Evolutionary conservation across 2,329 filamentous ascomycete species (phyloP), one percentile per base, ranked within the genome.

Genomic region (Hypocrella siamensis): DNA sequence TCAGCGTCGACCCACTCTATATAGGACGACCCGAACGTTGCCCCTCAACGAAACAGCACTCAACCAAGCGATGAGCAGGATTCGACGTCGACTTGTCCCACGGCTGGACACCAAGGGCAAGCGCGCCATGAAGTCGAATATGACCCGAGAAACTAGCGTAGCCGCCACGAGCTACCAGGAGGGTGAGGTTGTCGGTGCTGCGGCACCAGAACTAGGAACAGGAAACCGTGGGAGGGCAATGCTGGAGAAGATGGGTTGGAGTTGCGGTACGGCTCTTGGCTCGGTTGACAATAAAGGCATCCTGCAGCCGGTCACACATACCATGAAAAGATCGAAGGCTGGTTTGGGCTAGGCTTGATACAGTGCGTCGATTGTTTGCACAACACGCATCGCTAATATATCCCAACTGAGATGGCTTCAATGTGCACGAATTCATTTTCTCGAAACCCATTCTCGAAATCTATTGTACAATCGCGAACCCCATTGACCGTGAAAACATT

Each of bases 171-270:
- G 63, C 2, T 83, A 90, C 42, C 70, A 69, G 38, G 81, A 96
- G 45, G 90, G 90, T 14, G 86, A 96, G 41, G 61, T 93, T 18
- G 85, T 96, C 3, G 90, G 88, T 30, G 83, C 71, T 2, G 72
- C 75, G 30, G 86, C 88, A 2, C 81, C 85, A 9, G 86, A 93
- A 51, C 65, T 98, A 19, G 81, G 82, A 1, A 61, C 64, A 4
- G 80, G 79, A 32, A 96, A 93, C 50, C 83, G 74, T 42, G 90
- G 90, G 9, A 71, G 84, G 31, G 73, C 75, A 3, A 81, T 98
- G 74, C 58, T 98, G 40, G 84, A 93, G 58, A 96, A 90, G 57
- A 96, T 96, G 90, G 90, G 90, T 4, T 98, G 90, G 86, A 80
- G 71, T 38, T 78, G 67, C 32, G 90, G 90, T 5, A 93, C 78